These are phyloP conservation scores for Lichina pygmaea DNA, from an alignment of 495 filamentous ascomycete species.

Conservation along the genomic window DNA sequence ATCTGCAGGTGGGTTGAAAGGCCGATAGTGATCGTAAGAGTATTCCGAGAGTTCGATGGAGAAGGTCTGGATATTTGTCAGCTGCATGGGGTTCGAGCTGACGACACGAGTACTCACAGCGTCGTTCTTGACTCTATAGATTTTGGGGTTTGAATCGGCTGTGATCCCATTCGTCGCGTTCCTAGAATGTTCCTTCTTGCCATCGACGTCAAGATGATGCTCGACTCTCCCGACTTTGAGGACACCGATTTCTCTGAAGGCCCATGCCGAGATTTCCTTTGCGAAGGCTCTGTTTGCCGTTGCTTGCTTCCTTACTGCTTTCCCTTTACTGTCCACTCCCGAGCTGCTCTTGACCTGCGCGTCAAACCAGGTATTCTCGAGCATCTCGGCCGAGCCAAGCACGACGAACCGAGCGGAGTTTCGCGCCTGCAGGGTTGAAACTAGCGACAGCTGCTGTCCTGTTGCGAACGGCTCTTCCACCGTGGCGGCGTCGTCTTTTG, in stretches of 20 bases:
- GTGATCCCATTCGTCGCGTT: conserved; percentile 14
- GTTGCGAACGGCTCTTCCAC: conserved; percentile 63
- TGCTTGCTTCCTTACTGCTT: conserved; percentile 22
- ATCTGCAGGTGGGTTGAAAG: conserved; percentile 36
- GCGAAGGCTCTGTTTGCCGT: conserved; percentile 71
- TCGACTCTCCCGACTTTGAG: conserved; percentile 59
- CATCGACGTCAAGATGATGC: conserved; percentile 41
- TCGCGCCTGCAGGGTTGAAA: conserved; percentile 65
- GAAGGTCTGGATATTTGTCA: conserved; percentile 36
- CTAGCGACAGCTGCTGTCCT: conserved; percentile 55
- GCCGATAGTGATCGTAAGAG: conserved; percentile 33
- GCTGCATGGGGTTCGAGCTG: conserved; percentile 8
- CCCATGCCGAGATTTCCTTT: conserved; percentile 60
- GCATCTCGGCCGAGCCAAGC: conserved; percentile 59
- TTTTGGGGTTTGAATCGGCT: conserved; percentile 43
- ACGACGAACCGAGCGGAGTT: conserved; percentile 83
- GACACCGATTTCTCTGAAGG: conserved; percentile 82
- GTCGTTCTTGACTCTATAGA: conserved; percentile 93
- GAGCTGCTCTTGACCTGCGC: conserved; percentile 41
- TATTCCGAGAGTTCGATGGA: conserved; percentile 76
- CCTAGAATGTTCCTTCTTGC: conserved; percentile 12
- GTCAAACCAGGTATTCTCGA: conserved; percentile 77
- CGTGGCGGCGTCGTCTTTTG: conserved; percentile 52
- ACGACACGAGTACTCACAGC: conserved; percentile 34
- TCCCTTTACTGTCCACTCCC: conserved; percentile 10